Evolutionary conservation across 2,329 filamentous ascomycete genomes (phyloP).

Genomic region (Tolypocladium inflatum): DNA sequence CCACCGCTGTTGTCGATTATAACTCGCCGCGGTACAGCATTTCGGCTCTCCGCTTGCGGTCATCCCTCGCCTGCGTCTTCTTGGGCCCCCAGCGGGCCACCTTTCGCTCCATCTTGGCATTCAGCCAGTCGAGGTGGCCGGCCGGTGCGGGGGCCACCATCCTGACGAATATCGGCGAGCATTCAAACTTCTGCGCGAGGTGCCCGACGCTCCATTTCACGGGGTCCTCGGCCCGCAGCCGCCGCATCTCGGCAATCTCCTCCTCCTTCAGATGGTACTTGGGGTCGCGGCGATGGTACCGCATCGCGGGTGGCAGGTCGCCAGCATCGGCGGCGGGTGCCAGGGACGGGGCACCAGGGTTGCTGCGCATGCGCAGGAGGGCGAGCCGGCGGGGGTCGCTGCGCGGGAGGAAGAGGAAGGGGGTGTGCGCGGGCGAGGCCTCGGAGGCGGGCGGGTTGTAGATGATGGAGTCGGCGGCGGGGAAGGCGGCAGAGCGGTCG

Average conservation of each 20-base stretch:
- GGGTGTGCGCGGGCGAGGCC: conserved; percentile 53
- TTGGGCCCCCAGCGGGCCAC: conserved; percentile 49
- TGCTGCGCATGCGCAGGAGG: conserved; percentile 34
- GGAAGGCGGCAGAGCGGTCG: conserved; percentile 19
- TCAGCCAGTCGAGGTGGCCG: conserved; percentile 37
- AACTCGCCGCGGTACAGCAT: conserved; percentile 44
- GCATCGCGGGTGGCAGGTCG: conserved; percentile 25
- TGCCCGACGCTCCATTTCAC: conserved; percentile 42
- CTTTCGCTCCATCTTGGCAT: conserved; percentile 34
- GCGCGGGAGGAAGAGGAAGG: conserved; percentile 54
- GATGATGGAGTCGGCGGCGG: conserved; percentile 33
- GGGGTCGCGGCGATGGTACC: conserved; percentile 24
- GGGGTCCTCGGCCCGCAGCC: conserved; percentile 43
- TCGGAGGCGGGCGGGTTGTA: conserved; percentile 48
- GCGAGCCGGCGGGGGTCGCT: conserved; percentile 43
- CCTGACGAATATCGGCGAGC: conserved; percentile 46
- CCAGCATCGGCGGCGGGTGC: conserved; percentile 7
- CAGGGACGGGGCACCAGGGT: conserved; percentile 14
- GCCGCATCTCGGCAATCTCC: conserved; percentile 51
- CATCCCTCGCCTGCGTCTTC: conserved; percentile 43
- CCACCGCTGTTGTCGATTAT: conserved; percentile 17
- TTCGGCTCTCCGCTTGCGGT: conserved; percentile 41
- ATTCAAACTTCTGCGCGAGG: conserved; percentile 46
- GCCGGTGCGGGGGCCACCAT: conserved; percentile 42
- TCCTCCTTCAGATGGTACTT: conserved; percentile 42